Evolutionary conservation across 2,329 filamentous ascomycete genomes (phyloP).

Genomic region (Blumeriella jaapii): DNA sequence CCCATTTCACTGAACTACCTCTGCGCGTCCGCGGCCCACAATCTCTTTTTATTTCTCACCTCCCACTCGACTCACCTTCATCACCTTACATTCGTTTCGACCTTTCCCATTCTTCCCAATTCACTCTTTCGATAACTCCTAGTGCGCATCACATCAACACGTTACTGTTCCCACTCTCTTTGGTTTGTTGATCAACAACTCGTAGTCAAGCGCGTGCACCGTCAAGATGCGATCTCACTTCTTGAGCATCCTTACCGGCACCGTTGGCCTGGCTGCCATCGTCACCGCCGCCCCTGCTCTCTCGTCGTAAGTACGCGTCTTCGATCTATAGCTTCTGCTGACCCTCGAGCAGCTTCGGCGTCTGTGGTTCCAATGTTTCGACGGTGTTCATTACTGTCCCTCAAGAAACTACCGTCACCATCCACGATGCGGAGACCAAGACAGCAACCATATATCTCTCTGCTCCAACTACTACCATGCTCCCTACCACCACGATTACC

Average conservation of each 20-base stretch:
- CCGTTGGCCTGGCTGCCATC: slow-evolving; percentile 13
- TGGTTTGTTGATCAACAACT: slow-evolving; percentile 1
- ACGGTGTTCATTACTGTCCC: slow-evolving; percentile 17
- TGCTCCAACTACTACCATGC: not conserved
- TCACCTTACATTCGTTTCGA: too few species aligned
- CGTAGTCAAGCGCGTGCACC: not conserved
- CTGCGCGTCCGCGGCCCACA: too few species aligned
- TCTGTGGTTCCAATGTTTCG: slow-evolving; percentile 9
- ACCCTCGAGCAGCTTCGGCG: slow-evolving; percentile 5
- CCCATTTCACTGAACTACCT: too few species aligned
- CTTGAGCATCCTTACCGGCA: slow-evolving; percentile 6
- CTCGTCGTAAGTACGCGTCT: slow-evolving; percentile 12
- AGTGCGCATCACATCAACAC: not conserved
- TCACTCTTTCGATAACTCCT: slow-evolving; percentile 5
- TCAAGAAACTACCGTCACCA: slow-evolving; percentile 10
- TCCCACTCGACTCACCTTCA: too few species aligned
- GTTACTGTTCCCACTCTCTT: slow-evolving; percentile 2
- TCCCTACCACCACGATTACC: slow-evolving; percentile 8
- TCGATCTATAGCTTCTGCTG: slow-evolving; percentile 5
- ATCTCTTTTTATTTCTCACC: too few species aligned
- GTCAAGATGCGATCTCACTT: slow-evolving; percentile 19
- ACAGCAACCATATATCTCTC: slow-evolving; percentile 16
- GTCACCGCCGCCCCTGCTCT: slow-evolving; percentile 11
- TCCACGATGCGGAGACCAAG: slow-evolving; percentile 7
- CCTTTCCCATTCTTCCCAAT: slow-evolving; percentile 4